Evolutionary conservation across 2,329 filamentous ascomycete species (phyloP).

Genomic region (Penicillium frequentans): DNA sequence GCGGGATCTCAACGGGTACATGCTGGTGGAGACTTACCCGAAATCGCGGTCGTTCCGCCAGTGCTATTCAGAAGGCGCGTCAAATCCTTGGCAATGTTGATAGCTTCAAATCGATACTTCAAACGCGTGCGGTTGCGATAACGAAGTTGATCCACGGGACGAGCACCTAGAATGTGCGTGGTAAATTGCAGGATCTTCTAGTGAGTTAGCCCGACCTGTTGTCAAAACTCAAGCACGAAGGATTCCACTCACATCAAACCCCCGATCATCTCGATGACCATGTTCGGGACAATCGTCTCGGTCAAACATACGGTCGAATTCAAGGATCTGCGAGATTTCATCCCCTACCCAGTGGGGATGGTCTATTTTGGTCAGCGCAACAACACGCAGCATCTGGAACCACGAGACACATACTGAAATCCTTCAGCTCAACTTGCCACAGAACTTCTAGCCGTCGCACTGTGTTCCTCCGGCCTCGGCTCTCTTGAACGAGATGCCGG

Average conservation of each 20-base stretch:
- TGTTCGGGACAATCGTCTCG: neutral
- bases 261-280: neutral
- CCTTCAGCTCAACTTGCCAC: neutral
- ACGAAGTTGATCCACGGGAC: too few species aligned
- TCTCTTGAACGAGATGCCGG: too few species aligned
- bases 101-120: too few species aligned
- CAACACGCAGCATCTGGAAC: neutral
- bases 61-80: too few species aligned
- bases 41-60: too few species aligned
- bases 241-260: neutral
- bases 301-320: neutral
- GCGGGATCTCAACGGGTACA: too few species aligned
- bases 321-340: neutral
- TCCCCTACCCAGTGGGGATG: neutral
- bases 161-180: too few species aligned
- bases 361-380: neutral
- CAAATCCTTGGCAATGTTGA: too few species aligned
- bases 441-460: constrained; percentile 5
- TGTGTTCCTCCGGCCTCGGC: neutral
- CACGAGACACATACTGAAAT: neutral
- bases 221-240: neutral
- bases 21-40: too few species aligned
- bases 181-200: neutral
- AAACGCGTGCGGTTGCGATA: too few species aligned
- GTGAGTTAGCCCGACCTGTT: neutral